Base-by-base conservation (phyloP, 768 basidiomycete species). In the Wakefieldia striispora region DNA sequence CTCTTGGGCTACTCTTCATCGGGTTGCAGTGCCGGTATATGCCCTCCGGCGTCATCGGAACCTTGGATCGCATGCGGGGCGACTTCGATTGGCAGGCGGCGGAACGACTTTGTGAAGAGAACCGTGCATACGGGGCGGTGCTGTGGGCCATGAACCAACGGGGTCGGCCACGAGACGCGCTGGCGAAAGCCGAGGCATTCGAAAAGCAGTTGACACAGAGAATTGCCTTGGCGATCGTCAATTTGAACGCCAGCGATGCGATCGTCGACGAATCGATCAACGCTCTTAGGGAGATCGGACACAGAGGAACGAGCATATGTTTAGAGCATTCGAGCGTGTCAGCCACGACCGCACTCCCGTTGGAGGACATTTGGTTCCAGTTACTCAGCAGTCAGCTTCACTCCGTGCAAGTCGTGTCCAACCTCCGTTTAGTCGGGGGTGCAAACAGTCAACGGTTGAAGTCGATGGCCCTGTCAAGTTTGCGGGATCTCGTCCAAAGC, bases 351-450 rank as follows among this genome's bases (percentile, higher is more conserved):
- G 68, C 76, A 24, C 62, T 78, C 48, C 71, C 78, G 35, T 57
- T 84, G 14, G 94, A 97, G 61, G 90, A 95, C 54, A 80, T 92
- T 55, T 98, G 94, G 94, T 91, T 92, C 66, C 79, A 83, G 53
- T 72, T 97, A 1, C 76, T 98, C 27, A 83, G 82, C 59, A 84
- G 86, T 52, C 87, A 97, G 61, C 85, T 97, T 45, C 78, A 83
- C 43, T 79, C 81, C 29, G 85, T 95, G 9, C 93, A 95, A 56
- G 74, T 73, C 2, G 68, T 92, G 14, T 83, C 85, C 0, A 70
- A 70, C 4, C 74, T 73, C 47, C 70, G 63, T 49, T 33, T 57
- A 33, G 56, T 66, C 6, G 61, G 62, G 14, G 49, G 53, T 46
- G 61, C 49, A 3, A 43, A 57, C 17, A 52, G 55, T 20, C 59